Evolutionary conservation across 73 alveolate species (phyloP), one percentile per base, ranked within the genome.

Genomic region (Uronychia binucleata): DNA sequence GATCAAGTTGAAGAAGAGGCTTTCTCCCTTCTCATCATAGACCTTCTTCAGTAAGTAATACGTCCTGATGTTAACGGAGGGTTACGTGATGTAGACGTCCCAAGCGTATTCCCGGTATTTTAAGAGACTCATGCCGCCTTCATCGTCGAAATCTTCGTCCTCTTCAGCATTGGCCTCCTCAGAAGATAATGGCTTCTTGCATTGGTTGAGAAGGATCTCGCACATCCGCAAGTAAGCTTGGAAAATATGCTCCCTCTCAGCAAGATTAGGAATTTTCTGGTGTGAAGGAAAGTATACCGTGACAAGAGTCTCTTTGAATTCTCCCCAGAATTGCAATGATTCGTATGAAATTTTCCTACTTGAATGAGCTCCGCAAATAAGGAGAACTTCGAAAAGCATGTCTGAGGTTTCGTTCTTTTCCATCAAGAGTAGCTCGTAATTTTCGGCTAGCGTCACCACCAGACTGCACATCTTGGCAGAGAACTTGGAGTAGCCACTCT

Each of bases 291-390:
- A 34, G 31, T 11, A n/a, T 76, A 77, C 91, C 26, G 74, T 32
- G 1, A 34, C 76, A 0, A 86, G 29, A 11, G 93, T 87, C 32
- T 87, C 85, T 46, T 87, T 87, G 75, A 87, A 87, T 75, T 87
- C 93, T 27, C 78, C 93, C 93, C 93, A 87, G 78, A 87, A 87
- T 34, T 81, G 77, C 27, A 87, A 59, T 30, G 89, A 27, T 25
- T 58, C 27, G 30, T 80, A 81, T 5, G 93, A 87, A 8, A 87
- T 75, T 75, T 28, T 78, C 27, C 81, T 28, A 67, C 75, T 28
- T 87, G 32, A 34, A 58, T 27, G 81, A 35, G 34, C 83, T 46
- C 93, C 46, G 33, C 34, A 8, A 34, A 30, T 30, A 34, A 80
- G 27, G 26, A 87, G 59, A 74, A 80, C 28, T 33, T 33, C 5